These are phyloP conservation scores for Fraxinus sp. DNA, from an alignment of 305 asterid species.

Conservation along the genomic window DNA sequence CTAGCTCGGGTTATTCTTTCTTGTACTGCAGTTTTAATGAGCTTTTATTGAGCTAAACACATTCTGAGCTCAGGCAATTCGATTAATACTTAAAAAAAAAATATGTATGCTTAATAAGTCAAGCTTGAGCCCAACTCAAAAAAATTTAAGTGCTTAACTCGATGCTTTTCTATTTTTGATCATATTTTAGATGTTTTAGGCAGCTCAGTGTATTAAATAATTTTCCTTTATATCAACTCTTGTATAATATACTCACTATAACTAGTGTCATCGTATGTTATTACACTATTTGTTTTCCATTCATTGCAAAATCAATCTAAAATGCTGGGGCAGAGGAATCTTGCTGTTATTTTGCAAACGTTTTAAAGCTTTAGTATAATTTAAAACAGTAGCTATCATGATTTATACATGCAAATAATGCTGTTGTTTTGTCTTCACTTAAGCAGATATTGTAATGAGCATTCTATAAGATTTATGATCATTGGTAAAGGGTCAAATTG, in stretches of 20 bases:
- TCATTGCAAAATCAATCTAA: neutral
- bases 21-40: too few relatives aligned
- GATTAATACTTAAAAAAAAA: neutral
- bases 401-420: neutral
- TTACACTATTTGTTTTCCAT: neutral
- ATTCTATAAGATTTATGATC: slow-evolving; percentile 33
- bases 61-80: neutral
- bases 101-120: neutral
- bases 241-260: neutral
- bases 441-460: slow-evolving; percentile 41
- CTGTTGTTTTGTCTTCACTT: slow-evolving; percentile 7
- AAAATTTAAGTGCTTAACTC: neutral
- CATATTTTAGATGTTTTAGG: neutral
- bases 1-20: too few relatives aligned
- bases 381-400: neutral
- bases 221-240: neutral
- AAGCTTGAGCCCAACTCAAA: neutral
- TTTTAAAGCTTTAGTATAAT: neutral
- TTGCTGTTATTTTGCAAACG: neutral
- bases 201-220: neutral
- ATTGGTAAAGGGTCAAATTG: slow-evolving; percentile 46
- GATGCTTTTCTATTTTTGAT: neutral
- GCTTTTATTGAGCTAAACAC: neutral
- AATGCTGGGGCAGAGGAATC: neutral
- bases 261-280: too few relatives aligned